These are phyloP conservation scores for Ophiobolus disseminans DNA, from an alignment of 2,329 filamentous ascomycete genomes.

Conservation along the genomic window DNA sequence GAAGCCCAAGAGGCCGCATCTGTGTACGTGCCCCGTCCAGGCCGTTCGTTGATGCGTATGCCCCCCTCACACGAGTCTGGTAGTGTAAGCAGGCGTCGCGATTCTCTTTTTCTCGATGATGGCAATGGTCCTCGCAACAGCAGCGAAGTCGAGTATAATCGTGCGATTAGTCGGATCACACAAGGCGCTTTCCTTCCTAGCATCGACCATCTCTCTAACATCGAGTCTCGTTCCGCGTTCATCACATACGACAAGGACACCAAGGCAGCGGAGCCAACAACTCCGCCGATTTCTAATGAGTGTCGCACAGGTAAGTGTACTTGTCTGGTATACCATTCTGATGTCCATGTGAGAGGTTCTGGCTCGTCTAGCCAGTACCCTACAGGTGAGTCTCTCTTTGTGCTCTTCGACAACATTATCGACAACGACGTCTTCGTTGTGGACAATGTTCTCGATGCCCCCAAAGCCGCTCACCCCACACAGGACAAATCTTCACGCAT, in stretches of 20 bases:
- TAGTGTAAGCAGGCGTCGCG: not conserved
- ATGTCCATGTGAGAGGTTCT: constrained; percentile 9
- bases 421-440: not conserved
- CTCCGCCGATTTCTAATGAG: constrained; percentile 9
- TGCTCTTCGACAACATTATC: not conserved
- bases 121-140: not conserved
- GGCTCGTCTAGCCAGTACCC: not conserved
- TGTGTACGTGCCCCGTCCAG: not conserved
- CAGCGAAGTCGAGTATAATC: constrained; percentile 3
- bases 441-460: too few species aligned
- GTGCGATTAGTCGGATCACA: constrained; percentile 3
- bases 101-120: not conserved
- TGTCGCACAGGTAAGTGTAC: constrained; percentile 7
- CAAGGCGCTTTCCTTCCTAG: constrained; percentile 7
- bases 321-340: constrained; percentile 1
- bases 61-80: not conserved
- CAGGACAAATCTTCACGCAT: not conserved
- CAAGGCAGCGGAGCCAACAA: constrained; percentile 6
- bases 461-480: too few species aligned
- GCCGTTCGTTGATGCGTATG: constrained; percentile 3
- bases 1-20: not conserved
- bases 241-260: constrained; percentile 11
- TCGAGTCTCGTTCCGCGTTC: constrained; percentile 4
- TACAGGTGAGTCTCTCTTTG: constrained; percentile 1
- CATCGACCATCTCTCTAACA: not conserved